Evolutionary conservation across 768 basidiomycete genomes (phyloP), one percentile per base, ranked within the genome.

Genomic region (Amanita phalloides): DNA sequence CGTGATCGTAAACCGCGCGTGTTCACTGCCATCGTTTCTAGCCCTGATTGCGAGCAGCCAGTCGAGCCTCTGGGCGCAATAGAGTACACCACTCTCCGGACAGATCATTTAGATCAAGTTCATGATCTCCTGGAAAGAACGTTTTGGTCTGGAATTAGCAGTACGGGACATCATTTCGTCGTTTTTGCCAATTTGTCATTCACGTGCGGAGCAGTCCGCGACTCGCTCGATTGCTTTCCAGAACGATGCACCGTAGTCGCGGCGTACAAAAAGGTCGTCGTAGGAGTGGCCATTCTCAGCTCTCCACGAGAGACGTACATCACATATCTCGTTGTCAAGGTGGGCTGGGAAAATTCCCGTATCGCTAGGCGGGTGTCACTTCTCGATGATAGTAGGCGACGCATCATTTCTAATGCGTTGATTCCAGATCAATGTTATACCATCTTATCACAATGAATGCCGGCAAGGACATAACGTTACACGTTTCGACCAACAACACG

Each of bases 261-360:
- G 3, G 72, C 71, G 53, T 89, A 89, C 65, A 83, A 80, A 53
- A 66, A 68, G 45, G 69, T 89, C 9, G 85, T 91, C 4, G 74
- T 90, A 6, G 89, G 89, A 26, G 66, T 78, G 14, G 86, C 84
- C 10, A 77, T 90, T 54, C 66, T 90, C 53, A 87, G 82, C 62
- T 88, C 85, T 21, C 89, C 89, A 0, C 76, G 76, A 45, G 85
- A 89, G 62, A 82, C 85, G 3, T 91, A 91, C 58, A 87, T 91
- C 49, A 89, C 86, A 17, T 91, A 89, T 56, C 72, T 91, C 13
- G 83, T 75, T 36, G 89, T 91, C 46, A 81, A 75, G 58, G 71
- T 81, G 14, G 87, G 89, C 8, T 91, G 88, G 88, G 84, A 90
- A 51, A 84, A 84, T 58, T 72, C 80, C 3, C 79, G 83, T 52